These are phyloP conservation scores for Dujonia santamariae DNA, from an alignment of 1,139 yeast species.

Conservation along the genomic window DNA sequence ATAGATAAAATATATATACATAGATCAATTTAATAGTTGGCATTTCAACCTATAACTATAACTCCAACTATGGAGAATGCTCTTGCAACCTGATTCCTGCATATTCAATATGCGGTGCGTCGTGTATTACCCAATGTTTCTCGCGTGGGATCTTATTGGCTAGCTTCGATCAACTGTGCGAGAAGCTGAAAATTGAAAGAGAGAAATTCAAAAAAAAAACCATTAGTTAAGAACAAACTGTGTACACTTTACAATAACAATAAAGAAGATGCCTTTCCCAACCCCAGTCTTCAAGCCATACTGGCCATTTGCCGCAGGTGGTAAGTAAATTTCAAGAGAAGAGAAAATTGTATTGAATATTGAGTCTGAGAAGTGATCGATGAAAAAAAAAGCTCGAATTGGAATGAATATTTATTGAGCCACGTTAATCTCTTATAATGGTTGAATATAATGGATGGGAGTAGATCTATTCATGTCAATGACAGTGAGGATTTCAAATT, in stretches of 20 bases:
- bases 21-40: too few relatives aligned
- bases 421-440: too few relatives aligned
- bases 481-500: too few relatives aligned
- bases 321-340: conserved; percentile 32
- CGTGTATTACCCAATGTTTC: conserved; percentile 7
- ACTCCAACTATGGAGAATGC: conserved; percentile 1
- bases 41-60: conserved; percentile 1
- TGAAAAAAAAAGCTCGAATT: too few relatives aligned
- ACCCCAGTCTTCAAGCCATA: conserved; percentile 46
- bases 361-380: too few relatives aligned
- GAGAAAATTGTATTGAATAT: too few relatives aligned
- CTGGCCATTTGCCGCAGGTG: conserved; percentile 53
- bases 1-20: too few relatives aligned
- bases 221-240: neutral
- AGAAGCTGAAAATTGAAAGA: conserved; percentile 1
- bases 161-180: conserved; percentile 5
- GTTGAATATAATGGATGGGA: too few relatives aligned
- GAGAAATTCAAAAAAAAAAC: neutral
- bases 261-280: conserved; percentile 22
- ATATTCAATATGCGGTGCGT: conserved; percentile 1
- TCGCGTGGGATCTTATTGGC: conserved; percentile 12
- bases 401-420: too few relatives aligned
- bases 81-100: neutral
- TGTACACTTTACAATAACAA: neutral
- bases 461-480: too few relatives aligned